Conservation (phyloP, 139 green algal genomes). For the Asterochloris erici region DNA sequence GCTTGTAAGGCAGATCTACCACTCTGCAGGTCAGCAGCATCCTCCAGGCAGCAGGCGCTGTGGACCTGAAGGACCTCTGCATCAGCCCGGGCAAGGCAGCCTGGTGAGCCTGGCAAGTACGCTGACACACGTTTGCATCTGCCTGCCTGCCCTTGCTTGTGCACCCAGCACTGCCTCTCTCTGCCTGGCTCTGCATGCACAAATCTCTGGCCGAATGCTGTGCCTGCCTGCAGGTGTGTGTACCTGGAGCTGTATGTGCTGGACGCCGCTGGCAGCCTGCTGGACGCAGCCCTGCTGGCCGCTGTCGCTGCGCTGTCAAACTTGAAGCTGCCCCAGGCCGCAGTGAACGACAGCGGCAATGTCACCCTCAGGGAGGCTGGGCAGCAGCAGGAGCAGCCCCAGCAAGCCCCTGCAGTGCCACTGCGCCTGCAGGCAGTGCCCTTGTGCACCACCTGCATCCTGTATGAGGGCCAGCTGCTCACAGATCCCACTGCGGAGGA, state of each 20-base stretch:
- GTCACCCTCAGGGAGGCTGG: slow-evolving; percentile 22
- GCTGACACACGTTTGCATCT: too few relatives aligned
- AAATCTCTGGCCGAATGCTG: too few relatives aligned
- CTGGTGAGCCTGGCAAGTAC: slow-evolving; percentile 29
- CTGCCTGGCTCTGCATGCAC: too few relatives aligned
- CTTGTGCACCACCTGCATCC: background rate
- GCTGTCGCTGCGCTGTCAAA: slow-evolving; percentile 49
- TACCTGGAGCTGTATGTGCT: slow-evolving; percentile 74
- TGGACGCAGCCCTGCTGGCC: slow-evolving; percentile 67
- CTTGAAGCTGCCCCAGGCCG: slow-evolving; percentile 38
- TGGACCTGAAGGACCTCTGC: slow-evolving; percentile 57
- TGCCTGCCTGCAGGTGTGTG: background rate
- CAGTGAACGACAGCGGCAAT: slow-evolving; percentile 40
- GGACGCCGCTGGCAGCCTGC: slow-evolving; percentile 57
- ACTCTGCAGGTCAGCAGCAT: slow-evolving; percentile 3
- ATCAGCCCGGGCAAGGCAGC: slow-evolving; percentile 54
- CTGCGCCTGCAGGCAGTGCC: slow-evolving; percentile 5
- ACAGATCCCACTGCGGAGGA: slow-evolving; percentile 67
- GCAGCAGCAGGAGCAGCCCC: background rate
- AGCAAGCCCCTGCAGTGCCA: background rate
- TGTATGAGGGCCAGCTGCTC: slow-evolving; percentile 30
- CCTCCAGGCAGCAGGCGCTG: background rate
- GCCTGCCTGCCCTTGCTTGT: too few relatives aligned
- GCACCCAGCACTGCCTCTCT: too few relatives aligned
- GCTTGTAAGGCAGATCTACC: background rate